Evolutionary conservation across 495 filamentous ascomycete genomes (phyloP).

Genomic region (Talaromyces stipitatus): DNA sequence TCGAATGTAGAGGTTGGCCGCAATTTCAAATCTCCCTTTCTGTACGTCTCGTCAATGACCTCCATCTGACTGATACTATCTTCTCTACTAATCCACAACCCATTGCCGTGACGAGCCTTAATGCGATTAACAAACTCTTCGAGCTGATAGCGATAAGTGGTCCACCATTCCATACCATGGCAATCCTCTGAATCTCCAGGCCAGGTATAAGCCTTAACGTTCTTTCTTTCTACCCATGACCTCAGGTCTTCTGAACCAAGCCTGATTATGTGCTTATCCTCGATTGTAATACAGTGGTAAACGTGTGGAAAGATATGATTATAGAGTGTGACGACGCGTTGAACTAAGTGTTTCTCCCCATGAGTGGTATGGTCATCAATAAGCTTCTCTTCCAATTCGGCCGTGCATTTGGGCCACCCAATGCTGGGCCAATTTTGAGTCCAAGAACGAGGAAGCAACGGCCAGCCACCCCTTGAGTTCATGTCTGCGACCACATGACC

Average conservation of each 20-base stretch:
- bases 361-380: no score
- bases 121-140: conserved; percentile 51
- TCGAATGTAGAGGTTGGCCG: no score
- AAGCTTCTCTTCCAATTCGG: conserved; percentile 16
- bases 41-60: conserved; percentile 47
- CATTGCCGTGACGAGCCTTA: conserved; percentile 28
- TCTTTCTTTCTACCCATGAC: conserved; percentile 34
- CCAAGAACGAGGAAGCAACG: conserved; percentile 7
- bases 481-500: conserved; percentile 32
- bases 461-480: no score
- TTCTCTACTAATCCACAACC: conserved; percentile 41
- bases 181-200: conserved; percentile 16
- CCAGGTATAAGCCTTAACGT: conserved; percentile 40
- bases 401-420: conserved; percentile 20
- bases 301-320: conserved; percentile 28
- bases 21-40: conserved; percentile 30
- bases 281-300: conserved; percentile 47
- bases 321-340: conserved; percentile 33
- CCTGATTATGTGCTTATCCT: conserved; percentile 30
- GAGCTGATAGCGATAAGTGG: conserved; percentile 44
- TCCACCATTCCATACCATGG: conserved; percentile 38
- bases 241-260: conserved; percentile 18
- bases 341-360: conserved; percentile 19
- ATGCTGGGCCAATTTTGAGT: conserved; percentile 13
- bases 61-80: conserved; percentile 46